These are phyloP conservation scores for Actinomucor elegans DNA, from an alignment of 371 early-diverging fungal species.

Conservation along the genomic window DNA sequence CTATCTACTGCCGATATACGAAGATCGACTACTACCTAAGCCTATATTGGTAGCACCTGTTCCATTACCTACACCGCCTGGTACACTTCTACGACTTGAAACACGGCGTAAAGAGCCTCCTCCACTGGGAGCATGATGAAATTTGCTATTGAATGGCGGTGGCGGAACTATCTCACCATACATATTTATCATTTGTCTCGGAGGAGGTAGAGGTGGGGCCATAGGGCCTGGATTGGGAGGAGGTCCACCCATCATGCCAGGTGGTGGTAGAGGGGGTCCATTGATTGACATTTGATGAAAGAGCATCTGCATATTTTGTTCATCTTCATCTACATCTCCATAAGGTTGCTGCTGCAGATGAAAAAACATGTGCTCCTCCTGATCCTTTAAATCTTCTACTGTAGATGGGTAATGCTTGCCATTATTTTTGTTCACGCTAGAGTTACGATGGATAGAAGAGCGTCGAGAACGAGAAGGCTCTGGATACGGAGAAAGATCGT, in stretches of 20 bases:
- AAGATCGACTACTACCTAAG: conserved; percentile 7
- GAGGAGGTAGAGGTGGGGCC: conserved; percentile 4
- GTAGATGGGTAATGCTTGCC: too few species aligned
- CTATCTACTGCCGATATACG: conserved; percentile 7
- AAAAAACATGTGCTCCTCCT: not conserved
- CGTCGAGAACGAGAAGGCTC: not conserved
- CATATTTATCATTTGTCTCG: not conserved
- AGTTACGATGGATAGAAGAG: not conserved
- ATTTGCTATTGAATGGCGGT: not conserved
- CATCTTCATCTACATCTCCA: conserved; percentile 4
- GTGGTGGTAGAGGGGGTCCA: conserved; percentile 6
- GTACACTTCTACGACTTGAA: conserved; percentile 15
- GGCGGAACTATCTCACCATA: conserved; percentile 1
- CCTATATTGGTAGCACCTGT: too few species aligned
- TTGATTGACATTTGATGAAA: conserved; percentile 12
- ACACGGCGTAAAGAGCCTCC: conserved; percentile 6
- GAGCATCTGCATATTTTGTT: conserved; percentile 3
- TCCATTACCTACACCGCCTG: not conserved
- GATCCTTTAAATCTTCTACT: too few species aligned
- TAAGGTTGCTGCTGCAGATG: too few species aligned
- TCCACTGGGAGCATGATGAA: not conserved
- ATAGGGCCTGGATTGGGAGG: too few species aligned
- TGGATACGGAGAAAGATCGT: not conserved
- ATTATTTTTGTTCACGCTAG: too few species aligned
- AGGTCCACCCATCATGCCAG: conserved; percentile 5